These are phyloP conservation scores for Schwanniomyces yamadae DNA, from an alignment of 805 yeast genomes.

Conservation along the genomic window DNA sequence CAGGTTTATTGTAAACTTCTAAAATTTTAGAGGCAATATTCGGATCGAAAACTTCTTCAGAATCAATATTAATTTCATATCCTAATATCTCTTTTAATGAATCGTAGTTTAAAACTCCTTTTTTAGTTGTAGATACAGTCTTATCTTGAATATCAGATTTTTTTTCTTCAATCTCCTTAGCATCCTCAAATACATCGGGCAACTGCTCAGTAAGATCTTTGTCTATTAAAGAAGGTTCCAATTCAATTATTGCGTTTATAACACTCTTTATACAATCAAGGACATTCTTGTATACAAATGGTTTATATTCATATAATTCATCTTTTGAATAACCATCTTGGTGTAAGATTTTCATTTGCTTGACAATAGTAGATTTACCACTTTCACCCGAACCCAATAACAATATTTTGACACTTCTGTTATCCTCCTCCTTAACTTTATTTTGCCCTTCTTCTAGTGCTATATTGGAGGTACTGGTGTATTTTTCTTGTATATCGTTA, in stretches of 20 bases:
- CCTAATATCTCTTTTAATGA: conserved; percentile 47
- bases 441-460: conserved; percentile 2
- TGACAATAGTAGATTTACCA: conserved; percentile 78
- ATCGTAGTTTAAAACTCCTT: conserved; percentile 19
- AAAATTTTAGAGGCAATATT: conserved; percentile 48
- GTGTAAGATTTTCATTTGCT: conserved; percentile 78
- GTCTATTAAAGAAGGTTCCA: conserved; percentile 39
- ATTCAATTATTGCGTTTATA: conserved; percentile 61
- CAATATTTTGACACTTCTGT: conserved; percentile 65
- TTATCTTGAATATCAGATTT: conserved; percentile 4
- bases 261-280: conserved; percentile 74
- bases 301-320: conserved; percentile 71
- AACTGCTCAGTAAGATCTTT: conserved; percentile 8
- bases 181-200: conserved; percentile 5
- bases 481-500: conserved; percentile 6
- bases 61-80: conserved; percentile 53
- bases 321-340: conserved; percentile 69
- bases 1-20: conserved; percentile 54
- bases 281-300: conserved; percentile 75
- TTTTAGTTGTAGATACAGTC: conserved; percentile 12
- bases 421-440: conserved; percentile 1
- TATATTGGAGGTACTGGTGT: conserved; percentile 4
- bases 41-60: conserved; percentile 51
- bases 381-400: conserved; percentile 86
- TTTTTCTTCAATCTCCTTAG: conserved; percentile 4